Percentiles rank a stretch among this genome's conserved stretches.
phyloP scores from a whole-genome alignment of 2,329 filamentous ascomycete genomes.

The Botrytis elliptica region DNA sequence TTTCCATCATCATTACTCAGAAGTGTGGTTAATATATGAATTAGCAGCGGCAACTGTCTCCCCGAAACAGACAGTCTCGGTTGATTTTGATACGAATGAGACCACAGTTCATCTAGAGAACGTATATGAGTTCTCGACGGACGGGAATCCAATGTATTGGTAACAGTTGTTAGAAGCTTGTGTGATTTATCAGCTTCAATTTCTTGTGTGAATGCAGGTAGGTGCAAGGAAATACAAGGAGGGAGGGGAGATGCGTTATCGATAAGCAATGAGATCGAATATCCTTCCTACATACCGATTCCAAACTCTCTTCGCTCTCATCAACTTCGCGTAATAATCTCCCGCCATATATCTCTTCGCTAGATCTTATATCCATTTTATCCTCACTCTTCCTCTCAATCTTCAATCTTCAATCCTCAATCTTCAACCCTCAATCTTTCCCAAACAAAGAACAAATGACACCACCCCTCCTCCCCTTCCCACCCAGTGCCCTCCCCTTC shows the following conservation, averaged over 20 bases:
- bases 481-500: slow-evolving; percentile 50
- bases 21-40: slow-evolving; percentile 9
- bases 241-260: slow-evolving; percentile 23
- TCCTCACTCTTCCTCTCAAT: background rate
- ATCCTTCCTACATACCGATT: slow-evolving; percentile 50
- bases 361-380: slow-evolving; percentile 26
- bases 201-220: background rate
- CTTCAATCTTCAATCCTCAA: background rate
- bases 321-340: slow-evolving; percentile 55
- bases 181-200: background rate
- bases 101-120: slow-evolving; percentile 3
- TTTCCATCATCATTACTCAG: slow-evolving; percentile 37
- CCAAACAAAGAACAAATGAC: slow-evolving; percentile 47
- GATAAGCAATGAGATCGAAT: slow-evolving; percentile 17
- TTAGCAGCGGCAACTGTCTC: slow-evolving; percentile 9
- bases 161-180: slow-evolving; percentile 28
- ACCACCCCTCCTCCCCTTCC: slow-evolving; percentile 56
- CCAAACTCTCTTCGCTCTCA: slow-evolving; percentile 51
- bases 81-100: background rate
- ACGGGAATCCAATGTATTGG: background rate
- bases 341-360: slow-evolving; percentile 43
- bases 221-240: background rate
- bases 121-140: background rate
- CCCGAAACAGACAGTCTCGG: slow-evolving; percentile 15
- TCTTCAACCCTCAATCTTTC: no score